Conservation (phyloP, 2,329 filamentous ascomycete species). For the Chalaropsis thielavioides region DNA sequence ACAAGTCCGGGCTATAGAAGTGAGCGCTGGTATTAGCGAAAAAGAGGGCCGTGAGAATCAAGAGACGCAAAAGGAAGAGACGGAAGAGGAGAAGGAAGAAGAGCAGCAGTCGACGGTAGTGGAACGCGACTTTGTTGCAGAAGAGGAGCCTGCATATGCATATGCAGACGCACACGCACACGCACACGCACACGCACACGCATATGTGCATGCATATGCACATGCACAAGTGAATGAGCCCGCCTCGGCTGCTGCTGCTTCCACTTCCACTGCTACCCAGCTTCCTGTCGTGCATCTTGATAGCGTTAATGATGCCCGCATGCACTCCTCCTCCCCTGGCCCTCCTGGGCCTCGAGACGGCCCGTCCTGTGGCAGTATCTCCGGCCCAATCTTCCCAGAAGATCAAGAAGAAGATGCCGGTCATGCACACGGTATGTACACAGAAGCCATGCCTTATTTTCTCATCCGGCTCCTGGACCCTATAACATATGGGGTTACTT, state of each 20-base stretch:
- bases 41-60: not conserved
- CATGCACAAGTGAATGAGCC: conserved; percentile 1
- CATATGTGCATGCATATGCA: not conserved
- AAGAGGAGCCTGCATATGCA: not conserved
- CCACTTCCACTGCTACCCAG: not conserved
- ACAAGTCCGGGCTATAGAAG: conserved; percentile 3
- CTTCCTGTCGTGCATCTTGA: conserved; percentile 1
- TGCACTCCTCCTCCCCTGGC: not conserved
- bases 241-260: not conserved
- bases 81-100: not conserved
- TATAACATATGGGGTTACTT: not conserved
- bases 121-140: not conserved
- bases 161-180: not conserved
- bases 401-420: not conserved
- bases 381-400: not conserved
- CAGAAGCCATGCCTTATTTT: not conserved
- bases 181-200: not conserved
- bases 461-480: not conserved
- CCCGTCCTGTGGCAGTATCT: not conserved
- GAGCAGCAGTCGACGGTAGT: not conserved
- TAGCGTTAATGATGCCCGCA: not conserved
- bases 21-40: not conserved
- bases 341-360: not conserved
- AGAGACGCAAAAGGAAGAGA: not conserved
- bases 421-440: not conserved